phyloP scores from a whole-genome alignment of 805 yeast genomes.

The Saccharomycopsis microspora region DNA sequence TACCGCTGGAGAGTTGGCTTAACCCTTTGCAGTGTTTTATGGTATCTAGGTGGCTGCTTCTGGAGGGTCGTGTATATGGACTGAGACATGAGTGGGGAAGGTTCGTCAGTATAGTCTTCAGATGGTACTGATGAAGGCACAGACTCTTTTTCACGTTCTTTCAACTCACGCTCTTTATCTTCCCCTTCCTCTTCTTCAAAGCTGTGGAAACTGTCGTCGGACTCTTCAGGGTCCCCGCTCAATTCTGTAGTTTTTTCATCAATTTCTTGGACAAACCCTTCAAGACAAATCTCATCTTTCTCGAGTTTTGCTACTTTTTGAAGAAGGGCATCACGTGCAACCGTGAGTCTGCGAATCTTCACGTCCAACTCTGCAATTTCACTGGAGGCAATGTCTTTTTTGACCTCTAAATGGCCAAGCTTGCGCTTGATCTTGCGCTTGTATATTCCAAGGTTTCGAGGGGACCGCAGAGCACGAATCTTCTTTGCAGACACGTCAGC shows the following conservation, averaged over 20 bases:
- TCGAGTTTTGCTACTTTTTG: constrained; percentile 51
- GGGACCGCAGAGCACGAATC: constrained; percentile 31
- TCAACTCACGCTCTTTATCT: constrained; percentile 8
- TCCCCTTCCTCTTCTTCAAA: constrained; percentile 17
- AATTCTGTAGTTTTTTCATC: not conserved
- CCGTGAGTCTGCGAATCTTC: constrained; percentile 39
- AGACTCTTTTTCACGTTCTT: constrained; percentile 4
- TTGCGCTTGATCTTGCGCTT: constrained; percentile 31
- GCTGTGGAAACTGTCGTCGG: not conserved
- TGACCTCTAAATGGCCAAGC: constrained; percentile 45
- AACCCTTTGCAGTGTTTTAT: constrained; percentile 26
- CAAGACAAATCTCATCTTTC: constrained; percentile 45
- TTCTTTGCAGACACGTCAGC: constrained; percentile 30
- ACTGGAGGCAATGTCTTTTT: constrained; percentile 51
- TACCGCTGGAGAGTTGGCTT: constrained; percentile 56
- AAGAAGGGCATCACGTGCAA: constrained; percentile 41
- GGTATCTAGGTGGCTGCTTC: constrained; percentile 22
- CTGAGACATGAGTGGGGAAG: constrained; percentile 27
- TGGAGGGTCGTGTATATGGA: constrained; percentile 35
- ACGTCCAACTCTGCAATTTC: constrained; percentile 57
- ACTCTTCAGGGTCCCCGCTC: not conserved
- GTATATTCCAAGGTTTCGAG: constrained; percentile 26
- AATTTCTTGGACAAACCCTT: constrained; percentile 33
- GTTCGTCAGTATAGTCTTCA: constrained; percentile 15
- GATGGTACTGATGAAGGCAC: constrained; percentile 5